Conservation (phyloP, 1,284 basidiomycete species). For the Ustilago curta region DNA sequence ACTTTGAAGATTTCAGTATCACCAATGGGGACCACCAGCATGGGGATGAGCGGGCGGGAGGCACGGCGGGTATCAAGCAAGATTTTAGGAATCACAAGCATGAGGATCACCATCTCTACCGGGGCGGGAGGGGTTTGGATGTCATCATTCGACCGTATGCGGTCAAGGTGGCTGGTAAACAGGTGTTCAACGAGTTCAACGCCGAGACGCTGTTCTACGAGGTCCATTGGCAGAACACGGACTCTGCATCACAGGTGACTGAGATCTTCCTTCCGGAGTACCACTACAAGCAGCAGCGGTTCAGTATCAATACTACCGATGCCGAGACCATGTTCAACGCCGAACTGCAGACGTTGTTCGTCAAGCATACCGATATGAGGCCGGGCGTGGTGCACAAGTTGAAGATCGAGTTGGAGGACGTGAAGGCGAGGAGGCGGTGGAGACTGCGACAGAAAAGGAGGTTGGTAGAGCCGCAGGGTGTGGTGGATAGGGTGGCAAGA, state of each 20-base stretch:
- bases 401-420: conserved; percentile 36
- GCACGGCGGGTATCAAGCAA: conserved; percentile 29
- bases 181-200: conserved; percentile 56
- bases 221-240: conserved; percentile 61
- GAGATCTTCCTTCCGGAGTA: conserved; percentile 60
- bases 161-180: conserved; percentile 67
- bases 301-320: conserved; percentile 45
- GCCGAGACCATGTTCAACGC: conserved; percentile 31
- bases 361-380: conserved; percentile 34
- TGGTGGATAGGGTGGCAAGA: conserved; percentile 13
- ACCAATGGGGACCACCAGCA: conserved; percentile 80
- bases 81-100: conserved; percentile 62
- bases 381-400: conserved; percentile 44
- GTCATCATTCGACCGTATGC: conserved; percentile 73
- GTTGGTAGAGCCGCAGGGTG: conserved; percentile 10
- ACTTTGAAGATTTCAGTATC: conserved; percentile 76
- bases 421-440: conserved; percentile 10
- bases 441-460: conserved; percentile 13
- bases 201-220: conserved; percentile 49
- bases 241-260: conserved; percentile 29
- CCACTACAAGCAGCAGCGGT: conserved; percentile 37
- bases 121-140: conserved; percentile 81
- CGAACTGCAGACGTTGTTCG: conserved; percentile 53
- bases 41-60: background rate
- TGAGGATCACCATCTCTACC: conserved; percentile 76